Conservation (phyloP, 2,329 filamentous ascomycete genomes). For the Trichoderma sp. region DNA sequence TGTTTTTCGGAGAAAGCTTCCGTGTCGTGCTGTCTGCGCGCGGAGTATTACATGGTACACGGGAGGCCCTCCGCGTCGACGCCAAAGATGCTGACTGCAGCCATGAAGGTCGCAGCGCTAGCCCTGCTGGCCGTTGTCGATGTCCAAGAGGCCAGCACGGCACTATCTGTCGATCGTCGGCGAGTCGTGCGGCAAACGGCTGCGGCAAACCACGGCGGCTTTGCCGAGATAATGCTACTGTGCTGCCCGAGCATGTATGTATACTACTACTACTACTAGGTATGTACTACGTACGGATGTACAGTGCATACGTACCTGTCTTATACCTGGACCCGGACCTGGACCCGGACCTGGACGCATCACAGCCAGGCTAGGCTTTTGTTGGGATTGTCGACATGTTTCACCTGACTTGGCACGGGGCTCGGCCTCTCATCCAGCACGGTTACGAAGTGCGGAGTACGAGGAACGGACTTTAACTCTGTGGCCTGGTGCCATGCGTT, state of each 20-base stretch:
- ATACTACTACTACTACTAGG: no score
- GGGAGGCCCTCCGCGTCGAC: background rate
- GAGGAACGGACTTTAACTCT: background rate
- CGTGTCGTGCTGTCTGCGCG: background rate
- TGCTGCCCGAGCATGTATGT: background rate
- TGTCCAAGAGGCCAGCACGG: constrained; percentile 5
- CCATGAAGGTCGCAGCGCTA: background rate
- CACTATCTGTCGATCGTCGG: constrained; percentile 17
- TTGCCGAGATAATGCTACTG: constrained; percentile 8
- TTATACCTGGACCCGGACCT: background rate
- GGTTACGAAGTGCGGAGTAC: background rate
- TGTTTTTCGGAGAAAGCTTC: constrained; percentile 3
- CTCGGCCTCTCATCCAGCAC: background rate
- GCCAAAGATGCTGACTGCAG: constrained; percentile 15
- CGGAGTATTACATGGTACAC: background rate
- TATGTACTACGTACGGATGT: background rate
- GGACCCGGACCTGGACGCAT: background rate
- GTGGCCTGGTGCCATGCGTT: background rate
- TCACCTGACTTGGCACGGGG: constrained; percentile 4
- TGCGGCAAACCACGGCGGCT: constrained; percentile 11
- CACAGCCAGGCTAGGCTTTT: background rate
- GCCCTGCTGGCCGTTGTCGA: background rate
- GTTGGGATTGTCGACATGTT: background rate
- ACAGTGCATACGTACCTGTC: background rate
- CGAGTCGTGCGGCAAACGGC: constrained; percentile 11